phyloP scores from a whole-genome alignment of 352 stramenopile species.

The Phytophthora europaea region DNA sequence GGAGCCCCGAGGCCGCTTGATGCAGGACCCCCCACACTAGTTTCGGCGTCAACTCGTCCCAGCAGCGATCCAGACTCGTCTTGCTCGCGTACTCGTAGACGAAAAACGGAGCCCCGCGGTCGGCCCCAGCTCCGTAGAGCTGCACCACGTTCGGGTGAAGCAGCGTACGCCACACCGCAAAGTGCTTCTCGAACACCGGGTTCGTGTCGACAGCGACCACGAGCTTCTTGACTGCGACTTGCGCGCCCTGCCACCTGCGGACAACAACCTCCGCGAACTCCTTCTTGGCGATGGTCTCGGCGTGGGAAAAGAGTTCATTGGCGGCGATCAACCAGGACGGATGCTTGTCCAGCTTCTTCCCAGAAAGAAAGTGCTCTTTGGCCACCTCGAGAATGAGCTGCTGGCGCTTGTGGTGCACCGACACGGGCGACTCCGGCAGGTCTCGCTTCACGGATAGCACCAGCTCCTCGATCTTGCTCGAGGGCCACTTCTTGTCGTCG shows the following conservation, averaged over 20 bases:
- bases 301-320: constrained; percentile 4
- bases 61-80: constrained; percentile 34
- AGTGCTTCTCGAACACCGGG: constrained; percentile 44
- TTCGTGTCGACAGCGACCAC: constrained; percentile 19
- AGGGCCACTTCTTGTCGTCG: not conserved
- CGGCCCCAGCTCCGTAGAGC: constrained; percentile 33
- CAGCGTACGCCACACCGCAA: constrained; percentile 27
- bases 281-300: not conserved
- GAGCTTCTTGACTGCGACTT: constrained; percentile 41
- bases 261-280: constrained; percentile 21
- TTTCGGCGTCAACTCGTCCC: constrained; percentile 16
- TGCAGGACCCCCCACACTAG: constrained; percentile 21
- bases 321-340: constrained; percentile 19
- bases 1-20: constrained; percentile 22
- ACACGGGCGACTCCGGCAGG: not conserved
- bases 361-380: constrained; percentile 14
- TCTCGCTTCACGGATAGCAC: constrained; percentile 26
- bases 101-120: constrained; percentile 38
- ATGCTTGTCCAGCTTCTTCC: constrained; percentile 1
- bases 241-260: constrained; percentile 32
- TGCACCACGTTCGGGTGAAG: constrained; percentile 41
- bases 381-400: constrained; percentile 18
- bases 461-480: constrained; percentile 18
- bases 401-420: constrained; percentile 2
- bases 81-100: constrained; percentile 38